Conservation (phyloP, 768 basidiomycete genomes). For the Antrodiella citrinella region DNA sequence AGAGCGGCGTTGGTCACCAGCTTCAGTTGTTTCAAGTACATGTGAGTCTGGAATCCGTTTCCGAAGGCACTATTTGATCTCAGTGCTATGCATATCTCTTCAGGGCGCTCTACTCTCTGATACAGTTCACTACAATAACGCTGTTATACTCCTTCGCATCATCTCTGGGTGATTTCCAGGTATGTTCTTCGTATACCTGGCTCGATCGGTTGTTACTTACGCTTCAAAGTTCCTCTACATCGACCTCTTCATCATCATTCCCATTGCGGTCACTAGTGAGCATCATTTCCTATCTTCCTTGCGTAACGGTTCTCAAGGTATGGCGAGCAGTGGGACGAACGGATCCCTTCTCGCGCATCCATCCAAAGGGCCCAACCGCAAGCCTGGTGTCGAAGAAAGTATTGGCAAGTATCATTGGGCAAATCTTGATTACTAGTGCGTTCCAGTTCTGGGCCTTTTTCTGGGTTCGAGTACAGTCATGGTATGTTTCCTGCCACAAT, state of each 20-base stretch:
- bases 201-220: slow-evolving; percentile 6
- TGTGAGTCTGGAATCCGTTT: no score
- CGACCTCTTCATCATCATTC: slow-evolving; percentile 96
- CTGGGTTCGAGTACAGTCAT: slow-evolving; percentile 79
- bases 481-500: slow-evolving; percentile 42
- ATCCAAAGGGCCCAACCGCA: slow-evolving; percentile 88
- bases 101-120: slow-evolving; percentile 97
- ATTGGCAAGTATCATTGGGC: slow-evolving; percentile 85
- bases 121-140: slow-evolving; percentile 98
- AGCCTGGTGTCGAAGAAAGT: slow-evolving; percentile 95
- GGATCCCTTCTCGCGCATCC: slow-evolving; percentile 77
- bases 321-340: slow-evolving; percentile 80
- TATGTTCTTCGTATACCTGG: slow-evolving; percentile 27
- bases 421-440: slow-evolving; percentile 77
- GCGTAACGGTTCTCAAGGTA: slow-evolving; percentile 8
- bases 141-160: slow-evolving; percentile 94
- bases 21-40: slow-evolving; percentile 99
- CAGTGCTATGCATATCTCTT: no score
- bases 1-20: slow-evolving; percentile 93
- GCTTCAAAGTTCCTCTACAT: slow-evolving; percentile 82
- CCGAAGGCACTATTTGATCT: no score
- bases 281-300: slow-evolving; percentile 7
- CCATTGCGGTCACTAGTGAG: slow-evolving; percentile 93
- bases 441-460: slow-evolving; percentile 84
- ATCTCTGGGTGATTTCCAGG: slow-evolving; percentile 94